Percentiles rank a stretch among this genome's conserved stretches.
Evolutionary conservation across 345 rosid species (phyloP).

Genomic region (Chamaenerion angustifolium): DNA sequence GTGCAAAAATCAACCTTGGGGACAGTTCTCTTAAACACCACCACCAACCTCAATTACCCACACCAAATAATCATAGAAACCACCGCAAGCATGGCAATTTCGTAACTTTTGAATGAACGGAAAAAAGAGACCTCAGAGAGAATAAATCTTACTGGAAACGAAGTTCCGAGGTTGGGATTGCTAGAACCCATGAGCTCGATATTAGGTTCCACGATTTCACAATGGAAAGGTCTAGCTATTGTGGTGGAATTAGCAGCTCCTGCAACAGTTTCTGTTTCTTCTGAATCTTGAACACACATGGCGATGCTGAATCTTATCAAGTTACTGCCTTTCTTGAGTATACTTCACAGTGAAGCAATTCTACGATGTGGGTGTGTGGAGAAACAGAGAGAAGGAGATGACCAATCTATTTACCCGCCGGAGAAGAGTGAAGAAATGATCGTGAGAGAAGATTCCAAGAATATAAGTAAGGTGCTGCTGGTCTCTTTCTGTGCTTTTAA

Average conservation of each 20-base stretch:
- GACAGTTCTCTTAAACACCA: too few relatives aligned
- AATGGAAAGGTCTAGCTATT: conserved; percentile 26
- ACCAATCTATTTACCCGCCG: too few relatives aligned
- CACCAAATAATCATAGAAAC: too few relatives aligned
- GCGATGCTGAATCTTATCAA: neutral
- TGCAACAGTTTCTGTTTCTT: conserved; percentile 19
- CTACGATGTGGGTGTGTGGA: neutral
- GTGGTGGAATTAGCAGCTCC: conserved; percentile 4
- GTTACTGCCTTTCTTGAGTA: conserved; percentile 3
- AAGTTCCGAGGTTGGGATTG: conserved; percentile 14
- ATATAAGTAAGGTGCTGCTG: conserved; percentile 10
- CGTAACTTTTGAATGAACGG: too few relatives aligned
- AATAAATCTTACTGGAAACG: conserved; percentile 24
- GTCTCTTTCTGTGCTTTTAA: neutral
- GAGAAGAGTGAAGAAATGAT: conserved; percentile 1
- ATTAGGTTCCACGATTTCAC: conserved; percentile 25
- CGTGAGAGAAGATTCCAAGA: conserved; percentile 26
- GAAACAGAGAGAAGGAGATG: neutral
- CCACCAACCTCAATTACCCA: too few relatives aligned
- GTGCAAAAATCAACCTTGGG: too few relatives aligned
- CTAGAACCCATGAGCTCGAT: conserved; percentile 24
- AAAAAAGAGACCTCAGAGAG: too few relatives aligned
- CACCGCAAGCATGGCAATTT: too few relatives aligned
- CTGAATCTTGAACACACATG: conserved; percentile 45
- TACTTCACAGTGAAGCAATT: conserved; percentile 11